Conservation (phyloP, 192 early-diverging fungal species). For the Paraglomus occultum region DNA sequence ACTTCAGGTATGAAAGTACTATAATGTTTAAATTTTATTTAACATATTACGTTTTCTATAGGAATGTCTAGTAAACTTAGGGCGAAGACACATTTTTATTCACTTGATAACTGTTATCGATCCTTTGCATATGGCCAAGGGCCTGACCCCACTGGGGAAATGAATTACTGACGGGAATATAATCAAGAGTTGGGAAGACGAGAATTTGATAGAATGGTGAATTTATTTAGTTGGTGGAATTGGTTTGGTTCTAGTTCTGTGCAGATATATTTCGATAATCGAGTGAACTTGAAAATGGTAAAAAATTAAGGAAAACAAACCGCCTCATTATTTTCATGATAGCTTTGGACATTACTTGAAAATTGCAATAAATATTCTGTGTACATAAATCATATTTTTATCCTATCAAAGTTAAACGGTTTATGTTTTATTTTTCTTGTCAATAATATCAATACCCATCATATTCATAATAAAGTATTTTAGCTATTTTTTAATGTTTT, state of each 20-base stretch:
- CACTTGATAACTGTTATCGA: constrained; percentile 13
- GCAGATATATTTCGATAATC: constrained; percentile 4
- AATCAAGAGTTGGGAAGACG: neutral
- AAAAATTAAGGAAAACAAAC: constrained; percentile 16
- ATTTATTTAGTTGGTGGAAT: constrained; percentile 2
- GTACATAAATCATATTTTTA: too few species aligned
- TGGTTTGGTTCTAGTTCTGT: neutral
- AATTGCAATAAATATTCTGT: too few species aligned
- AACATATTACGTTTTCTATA: constrained; percentile 2
- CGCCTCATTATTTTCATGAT: neutral
- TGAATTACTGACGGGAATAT: constrained; percentile 2
- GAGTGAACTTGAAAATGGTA: neutral
- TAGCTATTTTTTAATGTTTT: too few species aligned
- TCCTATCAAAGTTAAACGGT: too few species aligned
- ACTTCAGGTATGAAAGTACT: constrained; percentile 8
- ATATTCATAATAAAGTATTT: too few species aligned
- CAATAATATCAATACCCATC: too few species aligned
- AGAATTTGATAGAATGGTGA: constrained; percentile 13
- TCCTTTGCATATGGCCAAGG: neutral
- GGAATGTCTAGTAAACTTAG: constrained; percentile 2
- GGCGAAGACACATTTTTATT: neutral
- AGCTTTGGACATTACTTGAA: neutral
- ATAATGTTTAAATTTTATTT: constrained; percentile 19
- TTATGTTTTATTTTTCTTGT: too few species aligned
- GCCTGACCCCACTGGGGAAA: neutral